These are phyloP conservation scores for Suhomyces emberorum DNA, from an alignment of 805 yeast species.

Conservation along the genomic window DNA sequence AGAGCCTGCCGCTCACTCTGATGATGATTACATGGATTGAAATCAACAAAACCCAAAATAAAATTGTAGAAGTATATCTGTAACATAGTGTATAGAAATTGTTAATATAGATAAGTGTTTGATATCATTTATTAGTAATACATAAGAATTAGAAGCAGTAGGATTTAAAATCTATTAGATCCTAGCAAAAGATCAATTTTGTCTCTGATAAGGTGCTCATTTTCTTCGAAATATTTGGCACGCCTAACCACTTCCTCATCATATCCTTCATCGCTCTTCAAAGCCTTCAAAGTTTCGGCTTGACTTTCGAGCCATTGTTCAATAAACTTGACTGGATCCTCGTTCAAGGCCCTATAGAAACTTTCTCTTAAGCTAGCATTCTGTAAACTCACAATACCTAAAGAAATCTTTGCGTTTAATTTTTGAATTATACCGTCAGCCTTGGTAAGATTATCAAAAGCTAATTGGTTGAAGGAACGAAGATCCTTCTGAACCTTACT, in stretches of 20 bases:
- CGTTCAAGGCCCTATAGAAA: slow-evolving; percentile 70
- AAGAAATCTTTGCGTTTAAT: slow-evolving; percentile 40
- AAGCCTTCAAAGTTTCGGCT: slow-evolving; percentile 76
- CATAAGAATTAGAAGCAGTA: background rate
- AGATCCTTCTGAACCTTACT: slow-evolving; percentile 37
- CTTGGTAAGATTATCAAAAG: slow-evolving; percentile 42
- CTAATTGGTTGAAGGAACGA: slow-evolving; percentile 33
- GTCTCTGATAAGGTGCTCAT: slow-evolving; percentile 61
- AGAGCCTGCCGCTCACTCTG: slow-evolving; percentile 14
- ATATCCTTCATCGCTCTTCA: slow-evolving; percentile 86
- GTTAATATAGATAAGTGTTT: background rate
- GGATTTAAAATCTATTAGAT: slow-evolving; percentile 42
- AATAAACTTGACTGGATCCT: slow-evolving; percentile 75
- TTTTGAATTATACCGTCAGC: slow-evolving; percentile 44
- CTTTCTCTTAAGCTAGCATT: slow-evolving; percentile 64
- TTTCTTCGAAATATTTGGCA: slow-evolving; percentile 75
- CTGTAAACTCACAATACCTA: slow-evolving; percentile 52
- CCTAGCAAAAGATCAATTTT: slow-evolving; percentile 74
- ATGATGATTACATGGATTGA: slow-evolving; percentile 17
- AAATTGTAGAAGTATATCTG: background rate
- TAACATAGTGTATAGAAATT: background rate
- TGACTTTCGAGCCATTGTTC: slow-evolving; percentile 76
- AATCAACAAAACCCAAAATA: no score
- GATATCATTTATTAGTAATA: slow-evolving; percentile 2
- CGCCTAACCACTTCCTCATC: slow-evolving; percentile 86